Conservation (phyloP, 2,329 filamentous ascomycete genomes). For the Verticillium albo-atrum region DNA sequence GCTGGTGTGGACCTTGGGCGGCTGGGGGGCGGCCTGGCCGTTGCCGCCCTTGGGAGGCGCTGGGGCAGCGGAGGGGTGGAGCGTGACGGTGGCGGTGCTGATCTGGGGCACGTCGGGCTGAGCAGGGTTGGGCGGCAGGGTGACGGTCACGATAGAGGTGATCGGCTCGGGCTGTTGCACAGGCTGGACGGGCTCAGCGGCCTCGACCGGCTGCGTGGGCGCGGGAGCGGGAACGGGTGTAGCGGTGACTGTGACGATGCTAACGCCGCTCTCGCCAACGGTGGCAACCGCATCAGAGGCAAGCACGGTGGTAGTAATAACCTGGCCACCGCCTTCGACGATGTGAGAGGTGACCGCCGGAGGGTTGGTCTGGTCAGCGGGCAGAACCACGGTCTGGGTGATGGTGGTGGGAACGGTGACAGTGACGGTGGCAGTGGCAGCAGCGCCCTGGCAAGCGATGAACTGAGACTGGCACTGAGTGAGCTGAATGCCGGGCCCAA, state of each 20-base stretch:
- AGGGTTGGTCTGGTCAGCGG: neutral
- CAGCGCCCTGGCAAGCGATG: constrained; percentile 10
- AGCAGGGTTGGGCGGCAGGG: constrained; percentile 2
- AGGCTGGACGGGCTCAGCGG: neutral
- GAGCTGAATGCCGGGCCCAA: constrained; percentile 11
- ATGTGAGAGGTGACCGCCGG: constrained; percentile 6
- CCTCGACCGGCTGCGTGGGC: neutral
- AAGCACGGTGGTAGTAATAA: constrained; percentile 11
- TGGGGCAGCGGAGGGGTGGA: constrained; percentile 4
- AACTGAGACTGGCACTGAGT: constrained; percentile 14
- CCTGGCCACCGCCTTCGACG: constrained; percentile 4
- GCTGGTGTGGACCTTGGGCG: constrained; percentile 1
- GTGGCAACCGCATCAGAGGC: constrained; percentile 9
- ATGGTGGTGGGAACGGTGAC: constrained; percentile 11
- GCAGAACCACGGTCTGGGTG: constrained; percentile 12
- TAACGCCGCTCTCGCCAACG: constrained; percentile 10
- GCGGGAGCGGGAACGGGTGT: constrained; percentile 7
- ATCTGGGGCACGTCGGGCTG: constrained; percentile 4
- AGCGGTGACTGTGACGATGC: constrained; percentile 9
- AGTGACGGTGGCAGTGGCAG: constrained; percentile 11
- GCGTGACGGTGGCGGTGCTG: constrained; percentile 8
- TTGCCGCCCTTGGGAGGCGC: neutral
- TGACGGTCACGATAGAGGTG: constrained; percentile 12
- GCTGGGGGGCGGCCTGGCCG: neutral
- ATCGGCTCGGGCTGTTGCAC: constrained; percentile 1